These are phyloP conservation scores for Bothriochloa decipiens DNA, from an alignment of 176 grass and related monocot genomes.

Conservation along the genomic window DNA sequence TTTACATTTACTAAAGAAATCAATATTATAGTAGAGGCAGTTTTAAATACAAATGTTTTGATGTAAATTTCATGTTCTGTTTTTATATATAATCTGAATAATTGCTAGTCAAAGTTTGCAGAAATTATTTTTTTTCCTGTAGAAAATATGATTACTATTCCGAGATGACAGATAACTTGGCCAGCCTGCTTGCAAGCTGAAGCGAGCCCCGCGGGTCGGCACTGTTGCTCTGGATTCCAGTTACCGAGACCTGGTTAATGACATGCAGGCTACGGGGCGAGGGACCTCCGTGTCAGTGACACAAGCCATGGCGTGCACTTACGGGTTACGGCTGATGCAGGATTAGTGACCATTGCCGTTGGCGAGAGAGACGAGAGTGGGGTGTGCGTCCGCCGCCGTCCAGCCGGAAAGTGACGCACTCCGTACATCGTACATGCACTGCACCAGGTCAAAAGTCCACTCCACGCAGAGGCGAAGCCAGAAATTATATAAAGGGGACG, in stretches of 20 bases:
- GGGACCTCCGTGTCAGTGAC: not conserved
- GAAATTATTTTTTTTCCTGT: not conserved
- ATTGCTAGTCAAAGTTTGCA: not conserved
- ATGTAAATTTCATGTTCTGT: not conserved
- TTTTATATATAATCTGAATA: not conserved
- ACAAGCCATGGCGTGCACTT: not conserved
- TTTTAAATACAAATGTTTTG: not conserved
- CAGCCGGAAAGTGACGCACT: not conserved
- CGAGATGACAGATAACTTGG: not conserved
- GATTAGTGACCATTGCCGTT: not conserved
- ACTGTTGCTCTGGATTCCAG: not conserved
- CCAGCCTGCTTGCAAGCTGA: not conserved
- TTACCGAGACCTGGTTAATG: not conserved
- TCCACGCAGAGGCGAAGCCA: too few species aligned
- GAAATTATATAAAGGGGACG: too few species aligned
- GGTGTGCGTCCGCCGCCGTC: too few species aligned
- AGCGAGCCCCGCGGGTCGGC: not conserved
- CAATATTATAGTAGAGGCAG: not conserved
- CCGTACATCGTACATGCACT: not conserved
- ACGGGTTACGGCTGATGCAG: too few species aligned
- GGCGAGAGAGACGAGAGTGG: too few species aligned
- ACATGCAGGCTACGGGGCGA: not conserved
- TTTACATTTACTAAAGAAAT: not conserved
- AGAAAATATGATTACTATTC: not conserved
- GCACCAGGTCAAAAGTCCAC: too few species aligned